Base-by-base conservation (phyloP, 1,284 basidiomycete genomes). In the Crocinoboletus sp. region DNA sequence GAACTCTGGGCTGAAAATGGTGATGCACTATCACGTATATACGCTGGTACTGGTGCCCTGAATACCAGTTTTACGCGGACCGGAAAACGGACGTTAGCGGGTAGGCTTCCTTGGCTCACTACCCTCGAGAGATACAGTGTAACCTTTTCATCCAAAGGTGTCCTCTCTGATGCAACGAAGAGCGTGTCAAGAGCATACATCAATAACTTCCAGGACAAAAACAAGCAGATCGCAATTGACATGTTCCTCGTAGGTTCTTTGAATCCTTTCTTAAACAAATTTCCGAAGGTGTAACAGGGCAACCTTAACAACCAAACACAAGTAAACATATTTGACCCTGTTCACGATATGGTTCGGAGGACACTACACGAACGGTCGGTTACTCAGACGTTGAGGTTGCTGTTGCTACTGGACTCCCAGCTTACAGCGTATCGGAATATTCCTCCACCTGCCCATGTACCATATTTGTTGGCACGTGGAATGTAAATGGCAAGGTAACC, bases 1-100 rank as follows among this genome's bases (percentile, higher is more conserved):
- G 89, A 94, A 55, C 71, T 99, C 3, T 99, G 94, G 94, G 96
- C 95, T 1, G 94, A 97, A 67, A 96, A 94, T 59, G 92, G 92
- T 5, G 92, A 96, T 63, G 84, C 88, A 0, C 63, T 95, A 29
- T 93, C 89, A 27, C 80, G 82, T 50, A 96, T 97, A 56, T 99
- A 98, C 65, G 94, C 95, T 31, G 96, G 96, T 13, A 99, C 96
- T 0, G 96, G 96, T 15, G 86, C 96, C 22, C 71, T 99, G 52
- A 99, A 99, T 61, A 97, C 94, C 3, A 93, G 87, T 57, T 96
- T 93, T 61, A 98, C 95, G 6, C 73, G 95, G 39, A 93, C 80
- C 48, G 96, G 96, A 27, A 98, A 95, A 67, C 82, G 93, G 52
- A 97, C 94, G 4, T 69, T 95, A 44, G 92, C 87, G 44, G 86